These are phyloP conservation scores for Colletotrichum sp. DNA, from an alignment of 2,329 filamentous ascomycete genomes.

Conservation along the genomic window DNA sequence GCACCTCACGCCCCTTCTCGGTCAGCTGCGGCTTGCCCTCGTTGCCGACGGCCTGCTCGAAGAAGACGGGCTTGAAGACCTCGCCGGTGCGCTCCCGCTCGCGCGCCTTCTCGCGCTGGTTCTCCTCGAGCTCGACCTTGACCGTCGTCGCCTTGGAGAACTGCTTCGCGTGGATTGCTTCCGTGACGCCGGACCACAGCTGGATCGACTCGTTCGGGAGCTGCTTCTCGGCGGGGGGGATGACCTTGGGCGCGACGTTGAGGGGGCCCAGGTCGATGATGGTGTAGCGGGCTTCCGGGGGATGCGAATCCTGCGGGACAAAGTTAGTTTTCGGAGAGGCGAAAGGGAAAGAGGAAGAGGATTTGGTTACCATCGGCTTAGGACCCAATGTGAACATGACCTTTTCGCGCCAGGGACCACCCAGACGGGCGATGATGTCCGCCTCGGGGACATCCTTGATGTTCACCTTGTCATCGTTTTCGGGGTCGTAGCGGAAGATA, in stretches of 20 bases:
- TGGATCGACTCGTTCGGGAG: conserved; percentile 87
- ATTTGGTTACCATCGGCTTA: conserved; percentile 62
- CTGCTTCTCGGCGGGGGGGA: conserved; percentile 80
- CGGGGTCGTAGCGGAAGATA: conserved; percentile 87
- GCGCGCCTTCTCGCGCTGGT: conserved; percentile 83
- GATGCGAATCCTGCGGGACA: conserved; percentile 44
- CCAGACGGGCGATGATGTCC: conserved; percentile 81
- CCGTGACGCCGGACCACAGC: conserved; percentile 87
- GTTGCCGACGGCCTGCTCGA: conserved; percentile 65
- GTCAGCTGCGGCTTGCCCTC: conserved; percentile 61
- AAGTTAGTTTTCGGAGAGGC: conserved; percentile 5
- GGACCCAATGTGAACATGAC: conserved; percentile 65
- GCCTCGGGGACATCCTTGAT: conserved; percentile 88
- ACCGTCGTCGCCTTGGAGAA: conserved; percentile 82
- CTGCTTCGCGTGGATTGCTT: conserved; percentile 83
- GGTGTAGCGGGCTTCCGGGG: conserved; percentile 67
- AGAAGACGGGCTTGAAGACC: conserved; percentile 88
- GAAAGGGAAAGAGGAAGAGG: neutral
- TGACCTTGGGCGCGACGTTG: conserved; percentile 75
- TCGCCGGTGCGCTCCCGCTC: conserved; percentile 73
- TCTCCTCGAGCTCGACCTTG: conserved; percentile 92
- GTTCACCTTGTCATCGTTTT: conserved; percentile 79
- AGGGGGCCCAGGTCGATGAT: conserved; percentile 91
- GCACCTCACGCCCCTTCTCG: conserved; percentile 55
- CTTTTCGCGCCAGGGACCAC: conserved; percentile 84